Base-by-base conservation (phyloP, 2,329 filamentous ascomycete genomes). In the Pseudogymnoascus sp. region DNA sequence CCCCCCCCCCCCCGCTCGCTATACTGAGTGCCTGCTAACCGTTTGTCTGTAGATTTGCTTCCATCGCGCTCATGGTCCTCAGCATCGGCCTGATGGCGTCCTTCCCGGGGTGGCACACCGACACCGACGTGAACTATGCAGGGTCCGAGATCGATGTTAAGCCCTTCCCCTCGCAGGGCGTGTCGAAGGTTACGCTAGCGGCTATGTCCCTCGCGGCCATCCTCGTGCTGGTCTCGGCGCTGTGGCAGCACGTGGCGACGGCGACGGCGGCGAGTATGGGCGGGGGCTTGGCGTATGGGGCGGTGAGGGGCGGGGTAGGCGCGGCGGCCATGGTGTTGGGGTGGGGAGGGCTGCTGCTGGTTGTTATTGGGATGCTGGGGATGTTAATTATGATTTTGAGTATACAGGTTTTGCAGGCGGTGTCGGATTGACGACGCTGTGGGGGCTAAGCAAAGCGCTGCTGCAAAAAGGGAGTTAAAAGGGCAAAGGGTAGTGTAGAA, bases 31-130 rank as follows among this genome's bases (percentile, higher is more conserved):
- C 22, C 22, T 25, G 22, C 5, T 49, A 49, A 42, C 9, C 9
- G 1, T 11, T 42, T 9, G 4, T 38, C 23, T 22, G 25, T 68
- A 94, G 91, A 67, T 97, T 99, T 79, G 92, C 97, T 72, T 94
- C 94, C 72, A 92, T 97, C 73, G 90, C 99, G 74, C 92, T 99
- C 72, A 92, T 93, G 69, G 97, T 97, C 78, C 83, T 97, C 75
- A 96, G 91, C 75, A 91, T 99, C 74, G 84, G 99, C 65, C 85
- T 99, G 41, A 87, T 99, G 61, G 92, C 92, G 62, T 97, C 94
- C 36, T 99, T 97, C 77, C 94, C 94, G 1, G 92, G 92, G 66
- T 99, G 94, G 91, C 92, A 97, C 76, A 91, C 96, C 76, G 91
- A 97, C 76, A 91, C 96, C 76, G 91, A 95, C 76, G 84, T 87